These are phyloP conservation scores for Pisolithus albus DNA, from an alignment of 768 basidiomycete genomes.

Conservation along the genomic window DNA sequence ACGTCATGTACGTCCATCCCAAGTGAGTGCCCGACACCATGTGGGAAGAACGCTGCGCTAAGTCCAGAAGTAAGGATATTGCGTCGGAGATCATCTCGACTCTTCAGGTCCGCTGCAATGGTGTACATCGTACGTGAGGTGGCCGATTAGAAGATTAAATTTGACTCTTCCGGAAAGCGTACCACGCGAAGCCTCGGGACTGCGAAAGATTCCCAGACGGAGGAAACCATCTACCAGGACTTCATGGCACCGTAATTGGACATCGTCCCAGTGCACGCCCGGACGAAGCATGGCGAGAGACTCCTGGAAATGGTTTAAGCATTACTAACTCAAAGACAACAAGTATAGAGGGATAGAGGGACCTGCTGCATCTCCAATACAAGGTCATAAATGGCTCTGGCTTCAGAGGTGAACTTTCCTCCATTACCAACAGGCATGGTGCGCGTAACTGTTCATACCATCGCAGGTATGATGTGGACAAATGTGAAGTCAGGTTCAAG, in stretches of 20 bases:
- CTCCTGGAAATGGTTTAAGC: slow-evolving; percentile 34
- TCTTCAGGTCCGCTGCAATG: neutral
- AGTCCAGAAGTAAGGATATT: slow-evolving; percentile 72
- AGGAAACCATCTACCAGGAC: slow-evolving; percentile 80
- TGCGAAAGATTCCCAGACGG: slow-evolving; percentile 78
- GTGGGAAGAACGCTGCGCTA: slow-evolving; percentile 87
- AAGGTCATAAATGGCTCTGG: slow-evolving; percentile 75
- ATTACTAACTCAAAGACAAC: neutral
- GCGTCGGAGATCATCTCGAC: slow-evolving; percentile 20
- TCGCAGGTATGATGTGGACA: slow-evolving; percentile 20
- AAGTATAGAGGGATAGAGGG: neutral
- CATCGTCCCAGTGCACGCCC: slow-evolving; percentile 83
- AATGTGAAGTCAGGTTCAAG: neutral
- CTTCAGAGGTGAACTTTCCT: slow-evolving; percentile 80
- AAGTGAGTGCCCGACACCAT: slow-evolving; percentile 85
- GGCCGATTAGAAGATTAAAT: neutral
- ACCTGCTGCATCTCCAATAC: slow-evolving; percentile 87
- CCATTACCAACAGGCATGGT: slow-evolving; percentile 93
- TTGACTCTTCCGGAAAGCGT: neutral
- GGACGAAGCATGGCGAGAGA: slow-evolving; percentile 66
- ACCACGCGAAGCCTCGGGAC: slow-evolving; percentile 36
- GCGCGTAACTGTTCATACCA: slow-evolving; percentile 55
- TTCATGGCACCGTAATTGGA: slow-evolving; percentile 80
- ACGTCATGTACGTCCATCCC: slow-evolving; percentile 96
- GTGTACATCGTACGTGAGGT: neutral